Base-by-base conservation (phyloP, 305 asterid species). In the Ajuga reptans region DNA sequence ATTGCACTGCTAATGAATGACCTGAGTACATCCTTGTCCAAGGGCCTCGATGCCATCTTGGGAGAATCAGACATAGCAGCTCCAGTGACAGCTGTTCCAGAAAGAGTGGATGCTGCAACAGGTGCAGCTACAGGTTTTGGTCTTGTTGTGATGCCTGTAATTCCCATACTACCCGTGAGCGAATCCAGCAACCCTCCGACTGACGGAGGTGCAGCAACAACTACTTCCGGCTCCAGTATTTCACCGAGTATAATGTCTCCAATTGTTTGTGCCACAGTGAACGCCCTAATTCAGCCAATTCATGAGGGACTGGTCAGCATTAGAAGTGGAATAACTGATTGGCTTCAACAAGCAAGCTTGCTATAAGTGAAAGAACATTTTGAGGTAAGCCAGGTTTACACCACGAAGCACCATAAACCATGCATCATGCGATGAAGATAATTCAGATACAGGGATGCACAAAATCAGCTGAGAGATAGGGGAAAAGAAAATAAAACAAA, bases 161-260 rank as follows among this genome's bases (percentile, higher is more conserved):
- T 92, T 63, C 98, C 98, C 37, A 89, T 88, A 82, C 95, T 87
- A 27, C 98, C 98, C 1, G 98, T 90, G 78, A 92, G 89, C 69
- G 98, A 90, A 83, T 92, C 98, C 73, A 92, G 79, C 80, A 92
- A 78, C 50, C 98, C 98, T 56, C 98, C 98, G 12, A 92, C 96
- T 18, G 97, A 82, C 31, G 98, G 93, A 66, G 96, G 56, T 57
- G 95, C 82, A 77, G 80, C 83, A 54, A 80, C 88, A 74, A 88
- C 82, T 70, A 92, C 90, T 81, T 92, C 98, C n/a, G 98, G 97
- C 82, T 92, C 98, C 66, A 78, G 39, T 29, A 79, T 69, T 71
- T 92, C 97, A 29, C 96, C 97, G 27, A 85, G 79, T 70, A 90
- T 75, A 66, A 92, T 72, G 71, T 92, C 98, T 76, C 97, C 98